A percentile compares a stretch with the other conserved stretches of the same genome.
Evolutionary conservation across 2,329 filamentous ascomycete genomes (phyloP).

Genomic region (Penicillium sp.): DNA sequence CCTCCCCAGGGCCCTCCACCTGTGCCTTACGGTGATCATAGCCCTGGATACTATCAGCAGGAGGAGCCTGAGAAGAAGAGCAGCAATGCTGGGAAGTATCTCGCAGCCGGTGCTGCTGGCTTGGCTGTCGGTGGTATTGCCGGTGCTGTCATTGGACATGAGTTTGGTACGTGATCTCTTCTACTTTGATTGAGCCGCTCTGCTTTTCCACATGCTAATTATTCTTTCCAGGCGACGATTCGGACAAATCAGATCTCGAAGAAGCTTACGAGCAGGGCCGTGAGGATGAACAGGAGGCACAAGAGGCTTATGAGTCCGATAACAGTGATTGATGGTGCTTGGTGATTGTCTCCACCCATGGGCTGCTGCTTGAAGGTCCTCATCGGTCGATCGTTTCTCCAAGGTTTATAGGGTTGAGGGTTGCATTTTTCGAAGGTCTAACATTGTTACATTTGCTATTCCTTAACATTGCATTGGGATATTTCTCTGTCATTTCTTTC

Average conservation of each 20-base stretch:
- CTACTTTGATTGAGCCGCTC: background rate
- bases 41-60: constrained; percentile 12
- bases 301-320: background rate
- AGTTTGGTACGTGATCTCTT: constrained; percentile 42
- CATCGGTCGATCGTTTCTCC: background rate
- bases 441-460: background rate
- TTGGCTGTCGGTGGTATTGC: constrained; percentile 50
- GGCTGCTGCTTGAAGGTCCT: background rate
- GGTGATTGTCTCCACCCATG: background rate
- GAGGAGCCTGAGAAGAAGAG: constrained; percentile 31
- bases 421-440: background rate
- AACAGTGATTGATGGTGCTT: constrained; percentile 3
- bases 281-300: constrained; percentile 11
- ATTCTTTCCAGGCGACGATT: constrained; percentile 7
- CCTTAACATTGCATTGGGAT: background rate
- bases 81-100: constrained; percentile 44
- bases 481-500: background rate
- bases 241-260: constrained; percentile 8
- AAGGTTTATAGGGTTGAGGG: background rate
- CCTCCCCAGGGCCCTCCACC: constrained; percentile 17
- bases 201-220: background rate
- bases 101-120: constrained; percentile 51
- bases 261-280: constrained; percentile 20
- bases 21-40: constrained; percentile 17
- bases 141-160: constrained; percentile 50